phyloP scores from a whole-genome alignment of 345 rosid species.

The Firmiana major region DNA sequence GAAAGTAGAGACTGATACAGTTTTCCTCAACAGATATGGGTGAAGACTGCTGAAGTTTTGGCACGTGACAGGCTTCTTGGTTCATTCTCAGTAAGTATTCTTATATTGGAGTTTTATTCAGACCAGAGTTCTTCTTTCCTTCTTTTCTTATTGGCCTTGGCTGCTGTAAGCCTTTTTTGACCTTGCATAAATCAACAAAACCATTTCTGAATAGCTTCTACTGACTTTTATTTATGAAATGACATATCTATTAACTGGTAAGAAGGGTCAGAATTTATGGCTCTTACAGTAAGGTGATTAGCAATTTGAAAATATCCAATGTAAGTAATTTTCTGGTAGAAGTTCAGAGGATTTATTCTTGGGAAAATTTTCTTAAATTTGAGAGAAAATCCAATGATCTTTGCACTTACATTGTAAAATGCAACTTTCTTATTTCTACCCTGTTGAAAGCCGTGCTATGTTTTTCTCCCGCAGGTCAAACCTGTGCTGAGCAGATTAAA shows the following conservation, averaged over 20 bases:
- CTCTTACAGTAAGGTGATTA: background rate
- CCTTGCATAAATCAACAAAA: background rate
- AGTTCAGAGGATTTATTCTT: background rate
- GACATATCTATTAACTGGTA: background rate
- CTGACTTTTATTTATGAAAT: background rate
- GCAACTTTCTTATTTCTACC: too few relatives aligned
- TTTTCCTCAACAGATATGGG: slow-evolving; percentile 64
- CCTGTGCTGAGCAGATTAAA: slow-evolving; percentile 70
- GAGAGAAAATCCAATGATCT: background rate
- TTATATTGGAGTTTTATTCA: background rate
- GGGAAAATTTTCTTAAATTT: background rate
- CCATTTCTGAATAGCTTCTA: background rate
- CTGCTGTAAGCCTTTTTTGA: background rate
- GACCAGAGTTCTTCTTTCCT: background rate
- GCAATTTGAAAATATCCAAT: background rate
- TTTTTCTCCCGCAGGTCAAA: slow-evolving; percentile 79
- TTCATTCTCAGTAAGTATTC: background rate
- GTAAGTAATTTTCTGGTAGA: background rate
- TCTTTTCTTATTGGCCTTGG: background rate
- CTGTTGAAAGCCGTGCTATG: too few relatives aligned
- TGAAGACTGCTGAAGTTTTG: slow-evolving; percentile 84
- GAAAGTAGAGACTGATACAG: background rate
- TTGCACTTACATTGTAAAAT: background rate
- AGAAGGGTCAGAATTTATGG: background rate
- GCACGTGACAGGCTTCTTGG: slow-evolving; percentile 77